Conservation (phyloP, 2,329 filamentous ascomycete genomes). For the Aschersonia sp. region DNA sequence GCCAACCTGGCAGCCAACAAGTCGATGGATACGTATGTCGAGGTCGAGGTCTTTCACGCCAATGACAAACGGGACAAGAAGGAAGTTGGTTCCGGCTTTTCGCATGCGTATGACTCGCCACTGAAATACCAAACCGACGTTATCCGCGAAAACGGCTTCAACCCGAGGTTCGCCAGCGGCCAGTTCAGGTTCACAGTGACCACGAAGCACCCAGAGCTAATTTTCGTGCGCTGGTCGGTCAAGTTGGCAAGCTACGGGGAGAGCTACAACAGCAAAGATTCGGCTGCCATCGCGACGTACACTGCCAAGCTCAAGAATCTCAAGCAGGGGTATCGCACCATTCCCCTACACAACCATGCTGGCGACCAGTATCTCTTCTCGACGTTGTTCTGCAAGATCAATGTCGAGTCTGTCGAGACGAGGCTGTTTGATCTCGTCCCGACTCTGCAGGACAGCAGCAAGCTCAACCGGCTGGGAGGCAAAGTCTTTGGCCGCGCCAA, state of each 20-base stretch:
- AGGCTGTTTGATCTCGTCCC: constrained; percentile 37
- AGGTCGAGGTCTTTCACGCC: constrained; percentile 87
- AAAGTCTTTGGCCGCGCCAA: constrained; percentile 42
- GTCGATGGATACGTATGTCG: constrained; percentile 81
- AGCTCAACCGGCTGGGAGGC: constrained; percentile 40
- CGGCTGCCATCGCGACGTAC: constrained; percentile 65
- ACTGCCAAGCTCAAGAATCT: constrained; percentile 84
- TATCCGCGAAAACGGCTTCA: constrained; percentile 80
- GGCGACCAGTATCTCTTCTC: constrained; percentile 93
- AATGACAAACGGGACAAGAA: constrained; percentile 88
- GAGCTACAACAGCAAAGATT: constrained; percentile 42
- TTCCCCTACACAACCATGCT: constrained; percentile 76
- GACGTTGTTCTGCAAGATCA: constrained; percentile 81
- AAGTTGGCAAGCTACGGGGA: constrained; percentile 72
- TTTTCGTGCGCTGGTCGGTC: constrained; percentile 88
- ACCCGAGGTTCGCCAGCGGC: constrained; percentile 66
- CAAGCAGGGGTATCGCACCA: constrained; percentile 81
- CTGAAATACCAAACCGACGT: constrained; percentile 69
- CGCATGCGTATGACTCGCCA: constrained; percentile 37
- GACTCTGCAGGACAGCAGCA: constrained; percentile 27
- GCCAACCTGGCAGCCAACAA: constrained; percentile 55
- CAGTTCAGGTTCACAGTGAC: constrained; percentile 68
- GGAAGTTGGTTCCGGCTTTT: constrained; percentile 47
- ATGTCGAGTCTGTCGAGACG: constrained; percentile 43
- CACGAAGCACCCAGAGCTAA: constrained; percentile 86